Percentiles rank a stretch among this genome's conserved stretches.
Conservation (phyloP, 2,329 filamentous ascomycete genomes). For the Exophiala alcalophila region DNA sequence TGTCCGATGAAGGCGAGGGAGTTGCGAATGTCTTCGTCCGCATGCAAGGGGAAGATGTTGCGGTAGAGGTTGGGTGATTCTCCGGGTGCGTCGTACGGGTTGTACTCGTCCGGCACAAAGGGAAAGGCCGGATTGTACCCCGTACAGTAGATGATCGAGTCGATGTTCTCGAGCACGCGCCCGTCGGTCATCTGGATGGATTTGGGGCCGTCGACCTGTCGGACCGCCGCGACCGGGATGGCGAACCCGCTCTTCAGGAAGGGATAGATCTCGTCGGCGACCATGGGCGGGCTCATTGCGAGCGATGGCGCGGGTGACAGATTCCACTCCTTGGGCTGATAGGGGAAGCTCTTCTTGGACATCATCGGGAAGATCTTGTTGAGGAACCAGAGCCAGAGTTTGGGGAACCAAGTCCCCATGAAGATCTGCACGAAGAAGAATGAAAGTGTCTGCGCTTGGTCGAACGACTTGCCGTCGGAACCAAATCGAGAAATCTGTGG, state of each 20-base stretch:
- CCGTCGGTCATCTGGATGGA: conserved; percentile 11
- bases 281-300: conserved; percentile 4
- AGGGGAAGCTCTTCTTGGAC: conserved; percentile 6
- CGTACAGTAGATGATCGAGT: conserved; percentile 38
- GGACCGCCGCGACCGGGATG: conserved; percentile 6
- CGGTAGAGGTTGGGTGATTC: conserved; percentile 40
- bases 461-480: conserved; percentile 11
- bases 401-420: conserved; percentile 8
- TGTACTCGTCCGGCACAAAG: conserved; percentile 31
- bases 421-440: conserved; percentile 16
- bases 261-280: conserved; percentile 31
- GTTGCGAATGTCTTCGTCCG: conserved; percentile 38
- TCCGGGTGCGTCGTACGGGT: conserved; percentile 22
- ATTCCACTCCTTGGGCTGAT: conserved; percentile 9
- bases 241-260: conserved; percentile 22
- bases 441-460: conserved; percentile 8
- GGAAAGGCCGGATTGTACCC: conserved; percentile 36
- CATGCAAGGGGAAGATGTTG: conserved; percentile 43
- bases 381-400: conserved; percentile 9
- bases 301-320: conserved; percentile 7
- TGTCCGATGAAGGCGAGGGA: conserved; percentile 47
- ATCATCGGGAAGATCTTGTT: conserved; percentile 3
- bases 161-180: conserved; percentile 29
- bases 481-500: conserved; percentile 7
- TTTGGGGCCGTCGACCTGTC: conserved; percentile 12